Conservation (phyloP, 306 rosid genomes). For the barrel medic (Medicago truncatula) region MtrunA17r5.0-ANR NC_053048.1:8644501-8645000, state of each 20-base stretch:
- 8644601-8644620: not conserved
- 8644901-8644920: constrained; percentile 69
- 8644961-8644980: constrained; percentile 65
- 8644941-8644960: constrained; percentile 64
- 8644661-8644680: not conserved
- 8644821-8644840: constrained; percentile 75
- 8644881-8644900: constrained; percentile 70
- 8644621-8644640: not conserved
- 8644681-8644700: not conserved
- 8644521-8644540: too few species aligned
- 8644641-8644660: not conserved
- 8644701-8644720: not conserved
- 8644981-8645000: constrained; percentile 72
- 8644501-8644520: not conserved
- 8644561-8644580: not conserved
- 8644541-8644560: not conserved
- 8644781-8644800: constrained; percentile 74
- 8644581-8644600: not conserved
- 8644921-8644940: constrained; percentile 61
- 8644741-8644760: not conserved
- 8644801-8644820: constrained; percentile 70
- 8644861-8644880: constrained; percentile 69
- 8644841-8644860: constrained; percentile 83
- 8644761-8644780: constrained; percentile 53
- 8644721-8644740: constrained; percentile 11